Conservation (phyloP, 176 grass and related monocot species). For the Zea luxurians region DNA sequence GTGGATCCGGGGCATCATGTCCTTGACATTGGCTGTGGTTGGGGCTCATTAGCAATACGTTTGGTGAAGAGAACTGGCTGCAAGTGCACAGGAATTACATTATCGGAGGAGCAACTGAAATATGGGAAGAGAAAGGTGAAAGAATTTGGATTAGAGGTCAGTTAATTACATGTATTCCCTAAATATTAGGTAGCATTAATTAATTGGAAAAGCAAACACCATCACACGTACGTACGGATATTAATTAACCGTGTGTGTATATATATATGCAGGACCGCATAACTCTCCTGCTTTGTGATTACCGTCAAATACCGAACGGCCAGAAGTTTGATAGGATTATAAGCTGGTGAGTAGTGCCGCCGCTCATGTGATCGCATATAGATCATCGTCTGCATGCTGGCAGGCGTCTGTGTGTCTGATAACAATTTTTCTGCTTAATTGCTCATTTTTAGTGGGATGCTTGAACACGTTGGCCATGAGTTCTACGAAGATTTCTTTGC, state of each 20-base stretch:
- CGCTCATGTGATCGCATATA: background rate
- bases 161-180: background rate
- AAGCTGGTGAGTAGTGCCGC: slow-evolving; percentile 44
- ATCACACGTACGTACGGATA: background rate
- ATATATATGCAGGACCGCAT: slow-evolving; percentile 38
- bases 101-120: slow-evolving; percentile 65
- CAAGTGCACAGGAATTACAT: slow-evolving; percentile 72
- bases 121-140: slow-evolving; percentile 47
- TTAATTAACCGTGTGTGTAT: background rate
- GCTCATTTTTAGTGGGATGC: slow-evolving; percentile 50
- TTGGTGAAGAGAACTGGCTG: slow-evolving; percentile 67
- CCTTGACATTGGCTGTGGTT: slow-evolving; percentile 73
- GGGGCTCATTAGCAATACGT: slow-evolving; percentile 60
- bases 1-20: slow-evolving; percentile 53
- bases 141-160: slow-evolving; percentile 46
- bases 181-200: background rate
- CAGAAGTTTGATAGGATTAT: slow-evolving; percentile 67
- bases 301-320: slow-evolving; percentile 49
- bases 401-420: background rate
- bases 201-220: background rate
- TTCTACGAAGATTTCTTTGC: slow-evolving; percentile 59
- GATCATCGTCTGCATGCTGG: no score
- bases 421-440: background rate
- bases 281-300: slow-evolving; percentile 61
- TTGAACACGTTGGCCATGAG: slow-evolving; percentile 72